Percentiles rank a stretch among this genome's conserved stretches.
Conservation (phyloP, 2,329 filamentous ascomycete species). For the Elsinoe necatrix region DNA sequence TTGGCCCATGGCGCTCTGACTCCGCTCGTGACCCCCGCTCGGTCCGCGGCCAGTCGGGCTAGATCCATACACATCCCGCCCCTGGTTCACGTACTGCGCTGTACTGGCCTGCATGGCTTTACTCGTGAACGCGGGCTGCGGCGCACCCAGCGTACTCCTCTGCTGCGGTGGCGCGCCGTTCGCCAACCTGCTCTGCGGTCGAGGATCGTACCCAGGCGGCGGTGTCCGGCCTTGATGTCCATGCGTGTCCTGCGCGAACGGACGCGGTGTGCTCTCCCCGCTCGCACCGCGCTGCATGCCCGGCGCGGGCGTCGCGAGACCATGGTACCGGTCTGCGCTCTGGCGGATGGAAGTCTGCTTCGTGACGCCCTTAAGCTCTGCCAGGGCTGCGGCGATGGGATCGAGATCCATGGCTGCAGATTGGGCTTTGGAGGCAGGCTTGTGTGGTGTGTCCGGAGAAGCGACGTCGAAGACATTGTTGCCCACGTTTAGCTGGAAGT, state of each 20-base stretch:
- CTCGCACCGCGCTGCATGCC: constrained; percentile 30
- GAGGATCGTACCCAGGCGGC: constrained; percentile 74
- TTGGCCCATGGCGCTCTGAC: constrained; percentile 33
- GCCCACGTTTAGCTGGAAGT: constrained; percentile 85
- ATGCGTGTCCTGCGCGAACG: constrained; percentile 38
- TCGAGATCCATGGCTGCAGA: constrained; percentile 57
- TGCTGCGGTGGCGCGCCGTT: constrained; percentile 40
- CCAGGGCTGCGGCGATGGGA: constrained; percentile 84
- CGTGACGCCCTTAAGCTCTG: constrained; percentile 78
- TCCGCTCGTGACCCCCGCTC: constrained; percentile 17
- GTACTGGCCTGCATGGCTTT: constrained; percentile 94
- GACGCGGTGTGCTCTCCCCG: constrained; percentile 36
- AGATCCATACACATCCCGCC: constrained; percentile 63
- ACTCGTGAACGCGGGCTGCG: constrained; percentile 83
- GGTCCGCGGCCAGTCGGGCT: not conserved
- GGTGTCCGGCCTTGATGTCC: constrained; percentile 64
- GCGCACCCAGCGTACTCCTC: constrained; percentile 73
- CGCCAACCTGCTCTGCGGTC: constrained; percentile 55
- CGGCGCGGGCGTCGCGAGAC: constrained; percentile 71
- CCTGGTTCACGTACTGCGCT: constrained; percentile 77
- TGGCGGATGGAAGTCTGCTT: constrained; percentile 78
- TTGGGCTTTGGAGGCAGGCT: constrained; percentile 28
- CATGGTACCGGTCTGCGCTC: constrained; percentile 91
- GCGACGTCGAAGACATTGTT: constrained; percentile 94
- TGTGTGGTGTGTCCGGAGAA: constrained; percentile 53